Conservation (phyloP, 2,329 filamentous ascomycete genomes). For the Daldinia sp. region DNA sequence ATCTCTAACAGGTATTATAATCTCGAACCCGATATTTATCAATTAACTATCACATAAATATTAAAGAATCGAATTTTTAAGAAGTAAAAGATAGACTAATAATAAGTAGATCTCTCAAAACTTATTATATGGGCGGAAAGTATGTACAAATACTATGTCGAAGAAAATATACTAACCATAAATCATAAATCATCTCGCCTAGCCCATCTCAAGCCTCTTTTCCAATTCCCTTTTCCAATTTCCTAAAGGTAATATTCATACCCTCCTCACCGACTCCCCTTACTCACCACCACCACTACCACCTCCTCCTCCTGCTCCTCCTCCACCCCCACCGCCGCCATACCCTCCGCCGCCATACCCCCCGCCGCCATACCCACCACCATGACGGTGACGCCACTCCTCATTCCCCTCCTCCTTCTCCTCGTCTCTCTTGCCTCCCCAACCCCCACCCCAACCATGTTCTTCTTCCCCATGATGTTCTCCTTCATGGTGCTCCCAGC, state of each 20-base stretch:
- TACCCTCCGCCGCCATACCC: slow-evolving; percentile 20
- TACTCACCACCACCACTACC: background rate
- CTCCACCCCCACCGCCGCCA: slow-evolving; percentile 7
- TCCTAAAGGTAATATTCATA: background rate
- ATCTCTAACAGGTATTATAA: too few species aligned
- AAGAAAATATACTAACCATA: background rate
- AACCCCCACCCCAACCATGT: background rate
- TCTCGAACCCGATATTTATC: too few species aligned
- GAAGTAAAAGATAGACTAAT: too few species aligned
- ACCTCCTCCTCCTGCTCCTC: background rate
- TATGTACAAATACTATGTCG: background rate
- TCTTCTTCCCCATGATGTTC: background rate
- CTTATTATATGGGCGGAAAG: background rate
- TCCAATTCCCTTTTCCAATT: background rate
- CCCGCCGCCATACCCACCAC: slow-evolving; percentile 3
- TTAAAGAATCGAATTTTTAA: too few species aligned
- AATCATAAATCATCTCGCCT: background rate
- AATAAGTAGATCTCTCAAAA: too few species aligned
- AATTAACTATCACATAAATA: too few species aligned
- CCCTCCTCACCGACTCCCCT: background rate
- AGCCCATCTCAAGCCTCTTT: background rate
- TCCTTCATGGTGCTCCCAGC: background rate
- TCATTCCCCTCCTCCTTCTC: too few species aligned
- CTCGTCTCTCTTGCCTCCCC: too few species aligned
- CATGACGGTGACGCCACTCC: too few species aligned